Evolutionary conservation across 495 filamentous ascomycete species (phyloP), one percentile per base, ranked within the genome.

Genomic region (Penicillium diatomitis): DNA sequence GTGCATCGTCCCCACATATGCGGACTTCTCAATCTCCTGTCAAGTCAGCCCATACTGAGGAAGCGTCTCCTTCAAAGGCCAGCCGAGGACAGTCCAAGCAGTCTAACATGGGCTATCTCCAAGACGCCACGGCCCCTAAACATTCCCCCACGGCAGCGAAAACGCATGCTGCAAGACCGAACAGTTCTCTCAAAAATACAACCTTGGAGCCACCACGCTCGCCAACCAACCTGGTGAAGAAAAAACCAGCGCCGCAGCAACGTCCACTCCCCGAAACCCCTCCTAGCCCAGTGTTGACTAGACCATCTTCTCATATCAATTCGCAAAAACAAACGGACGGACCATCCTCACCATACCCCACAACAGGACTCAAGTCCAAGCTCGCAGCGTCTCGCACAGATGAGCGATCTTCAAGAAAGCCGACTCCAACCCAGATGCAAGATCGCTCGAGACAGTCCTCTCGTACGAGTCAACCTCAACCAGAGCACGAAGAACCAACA

Each of bases 201-300:
- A 72, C 32, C 62, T 59, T 40, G 60, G 71, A 53, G 77, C 79
- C 12, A 73, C 80, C 12, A 62, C 71, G 32, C 50, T 67, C 43
- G 56, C 67, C 20, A 64, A 70, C 12, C 58, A 68, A 42, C 61
- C 72, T 34, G 43, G 28, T 52, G 31, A 8, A 44, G 7, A 42
- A 47, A n/a, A 52, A 49, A 11, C 39, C 47, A 36, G 28, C 50
- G 6, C 50, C 40, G 5, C 44, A 38, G 31, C 48, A 54, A 29
- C 58, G 55, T 36, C 38, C 49, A n/a, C 38, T 47, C 8, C 49
- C 55, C n/a, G 42, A 51, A 41, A 11, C 47, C 42, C 41, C 41
- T 6, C 34, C 35, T 6, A 44, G 27, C 32, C 42, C 49, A 5
- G 37, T 30, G 5, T 42, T 52, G 2, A 38, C 48, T 36, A 47